Conservation (phyloP, 495 filamentous ascomycete species). For the Evernia prunastri region DNA sequence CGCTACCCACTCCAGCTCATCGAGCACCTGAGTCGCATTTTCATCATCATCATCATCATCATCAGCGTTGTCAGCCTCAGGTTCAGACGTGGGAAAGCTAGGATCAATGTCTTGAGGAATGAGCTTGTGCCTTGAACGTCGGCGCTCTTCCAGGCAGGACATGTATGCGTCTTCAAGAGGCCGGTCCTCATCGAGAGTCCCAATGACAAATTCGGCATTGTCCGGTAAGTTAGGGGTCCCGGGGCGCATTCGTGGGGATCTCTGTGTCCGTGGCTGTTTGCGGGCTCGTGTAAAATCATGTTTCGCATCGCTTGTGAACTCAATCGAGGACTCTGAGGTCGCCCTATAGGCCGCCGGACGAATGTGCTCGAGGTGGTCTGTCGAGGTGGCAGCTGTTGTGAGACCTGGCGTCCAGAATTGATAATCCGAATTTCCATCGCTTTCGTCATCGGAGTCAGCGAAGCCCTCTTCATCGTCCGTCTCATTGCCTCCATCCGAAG, state of each 20-base stretch:
- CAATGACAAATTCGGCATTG: conserved; percentile 96
- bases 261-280: conserved; percentile 33
- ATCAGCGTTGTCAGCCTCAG: conserved; percentile 80
- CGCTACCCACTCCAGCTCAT: conserved; percentile 38
- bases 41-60: conserved; percentile 56
- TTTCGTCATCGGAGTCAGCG: conserved; percentile 79
- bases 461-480: conserved; percentile 96
- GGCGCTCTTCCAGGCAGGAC: conserved; percentile 72
- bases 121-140: conserved; percentile 65
- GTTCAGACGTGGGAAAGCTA: conserved; percentile 89
- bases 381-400: conserved; percentile 51
- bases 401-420: conserved; percentile 68
- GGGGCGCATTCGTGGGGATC: conserved; percentile 56
- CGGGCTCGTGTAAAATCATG: conserved; percentile 22
- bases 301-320: conserved; percentile 49
- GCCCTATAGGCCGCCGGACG: conserved; percentile 42
- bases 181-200: conserved; percentile 91
- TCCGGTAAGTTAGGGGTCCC: conserved; percentile 82
- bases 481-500: conserved; percentile 69
- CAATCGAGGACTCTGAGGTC: conserved; percentile 58
- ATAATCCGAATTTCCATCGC: conserved; percentile 65
- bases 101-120: conserved; percentile 96
- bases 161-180: conserved; percentile 90
- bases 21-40: conserved; percentile 49
- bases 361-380: conserved; percentile 45